These are phyloP conservation scores for Leccinum pellstonianum DNA, from an alignment of 768 basidiomycete species.

Conservation along the genomic window DNA sequence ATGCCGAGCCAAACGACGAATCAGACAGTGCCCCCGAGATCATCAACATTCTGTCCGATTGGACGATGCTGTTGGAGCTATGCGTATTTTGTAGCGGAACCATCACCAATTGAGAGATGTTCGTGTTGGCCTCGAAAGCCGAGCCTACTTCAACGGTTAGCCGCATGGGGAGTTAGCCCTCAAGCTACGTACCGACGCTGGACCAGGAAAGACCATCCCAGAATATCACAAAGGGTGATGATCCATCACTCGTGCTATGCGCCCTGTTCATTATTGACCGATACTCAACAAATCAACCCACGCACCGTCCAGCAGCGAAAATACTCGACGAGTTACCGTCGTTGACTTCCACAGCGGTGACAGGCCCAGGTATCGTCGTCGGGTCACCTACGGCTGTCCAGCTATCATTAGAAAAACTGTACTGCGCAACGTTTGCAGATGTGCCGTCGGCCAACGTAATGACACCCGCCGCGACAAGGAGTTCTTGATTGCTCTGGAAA, in stretches of 20 bases:
- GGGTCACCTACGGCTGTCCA: conserved; percentile 71
- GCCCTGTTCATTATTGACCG: neutral
- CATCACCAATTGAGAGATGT: conserved; percentile 82
- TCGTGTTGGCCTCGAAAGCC: conserved; percentile 52
- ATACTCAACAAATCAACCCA: conserved; percentile 5
- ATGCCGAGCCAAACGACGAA: conserved; percentile 71
- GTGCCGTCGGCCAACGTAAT: conserved; percentile 65
- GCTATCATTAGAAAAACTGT: conserved; percentile 63
- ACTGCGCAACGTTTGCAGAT: conserved; percentile 71
- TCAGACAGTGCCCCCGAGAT: conserved; percentile 78
- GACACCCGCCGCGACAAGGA: conserved; percentile 77
- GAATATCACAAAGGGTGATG: conserved; percentile 69
- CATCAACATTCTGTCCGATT: conserved; percentile 86
- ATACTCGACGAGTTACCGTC: conserved; percentile 76
- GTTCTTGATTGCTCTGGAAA: conserved; percentile 58
- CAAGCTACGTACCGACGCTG: conserved; percentile 48
- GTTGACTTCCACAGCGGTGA: conserved; percentile 86
- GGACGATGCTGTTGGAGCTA: conserved; percentile 62
- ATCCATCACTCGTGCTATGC: conserved; percentile 53
- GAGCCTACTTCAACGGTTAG: conserved; percentile 43
- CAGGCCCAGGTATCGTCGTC: conserved; percentile 77
- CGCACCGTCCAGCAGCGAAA: conserved; percentile 86
- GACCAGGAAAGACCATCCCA: conserved; percentile 86
- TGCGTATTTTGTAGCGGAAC: conserved; percentile 87
- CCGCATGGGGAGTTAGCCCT: neutral